phyloP scores from a whole-genome alignment of 257 asterid genomes.

The Ajuga chamaepitys region DNA sequence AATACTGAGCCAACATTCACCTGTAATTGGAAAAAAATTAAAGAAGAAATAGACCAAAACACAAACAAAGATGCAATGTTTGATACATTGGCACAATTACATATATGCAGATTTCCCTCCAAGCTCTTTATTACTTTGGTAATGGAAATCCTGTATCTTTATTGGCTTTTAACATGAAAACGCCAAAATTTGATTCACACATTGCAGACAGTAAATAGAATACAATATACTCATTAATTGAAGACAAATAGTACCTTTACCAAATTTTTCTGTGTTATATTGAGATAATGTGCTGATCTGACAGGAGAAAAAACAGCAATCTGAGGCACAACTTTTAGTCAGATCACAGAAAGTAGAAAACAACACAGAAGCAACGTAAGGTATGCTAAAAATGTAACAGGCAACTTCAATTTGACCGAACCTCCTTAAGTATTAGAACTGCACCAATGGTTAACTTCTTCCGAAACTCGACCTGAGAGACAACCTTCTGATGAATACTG shows the following conservation, averaged over 20 bases:
- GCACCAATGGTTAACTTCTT: slow-evolving; percentile 60
- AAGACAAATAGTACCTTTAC: slow-evolving; percentile 37
- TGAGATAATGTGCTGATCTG: slow-evolving; percentile 62
- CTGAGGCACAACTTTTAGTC: slow-evolving; percentile 39
- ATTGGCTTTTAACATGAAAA: neutral
- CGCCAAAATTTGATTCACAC: neutral
- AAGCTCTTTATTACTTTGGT: neutral
- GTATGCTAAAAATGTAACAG: slow-evolving; percentile 4
- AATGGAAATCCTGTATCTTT: neutral
- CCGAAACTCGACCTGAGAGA: slow-evolving; percentile 44
- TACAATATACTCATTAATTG: neutral
- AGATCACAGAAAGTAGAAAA: slow-evolving; percentile 14
- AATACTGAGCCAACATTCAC: neutral
- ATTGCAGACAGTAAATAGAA: neutral
- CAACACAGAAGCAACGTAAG: slow-evolving; percentile 3
- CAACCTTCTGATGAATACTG: slow-evolving; percentile 73
- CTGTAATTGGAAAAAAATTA: neutral
- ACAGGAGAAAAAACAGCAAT: slow-evolving; percentile 71
- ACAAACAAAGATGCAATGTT: neutral
- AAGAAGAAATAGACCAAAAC: neutral
- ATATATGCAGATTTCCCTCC: neutral
- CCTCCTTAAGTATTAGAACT: slow-evolving; percentile 73
- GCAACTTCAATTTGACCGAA: slow-evolving; percentile 20
- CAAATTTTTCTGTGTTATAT: slow-evolving; percentile 62
- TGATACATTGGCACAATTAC: neutral